These are phyloP conservation scores for Cyberlindnera bimundalis DNA, from an alignment of 805 yeast species.

Conservation along the genomic window DNA sequence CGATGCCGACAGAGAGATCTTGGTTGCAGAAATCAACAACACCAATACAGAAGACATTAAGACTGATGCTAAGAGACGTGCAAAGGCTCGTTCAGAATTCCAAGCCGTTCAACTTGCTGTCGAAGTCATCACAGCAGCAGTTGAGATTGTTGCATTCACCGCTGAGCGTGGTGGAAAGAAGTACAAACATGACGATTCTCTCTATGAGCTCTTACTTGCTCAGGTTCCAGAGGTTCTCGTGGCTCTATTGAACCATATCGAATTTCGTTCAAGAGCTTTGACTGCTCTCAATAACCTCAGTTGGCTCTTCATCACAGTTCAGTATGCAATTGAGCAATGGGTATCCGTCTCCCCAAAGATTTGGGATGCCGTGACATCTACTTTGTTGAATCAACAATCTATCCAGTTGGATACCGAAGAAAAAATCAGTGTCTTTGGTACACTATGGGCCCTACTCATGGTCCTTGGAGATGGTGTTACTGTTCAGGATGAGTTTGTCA, in stretches of 20 bases:
- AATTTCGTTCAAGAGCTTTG: conserved; percentile 52
- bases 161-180: conserved; percentile 11
- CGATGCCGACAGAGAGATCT: conserved; percentile 29
- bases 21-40: conserved; percentile 32
- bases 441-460: conserved; percentile 41
- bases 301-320: conserved; percentile 43
- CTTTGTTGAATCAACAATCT: conserved; percentile 2
- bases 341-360: conserved; percentile 8
- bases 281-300: conserved; percentile 68
- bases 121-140: conserved; percentile 72
- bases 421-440: conserved; percentile 37
- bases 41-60: conserved; percentile 28
- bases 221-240: conserved; percentile 35
- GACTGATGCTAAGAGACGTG: conserved; percentile 38
- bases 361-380: conserved; percentile 14
- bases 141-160: conserved; percentile 49
- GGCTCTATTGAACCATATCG: conserved; percentile 39
- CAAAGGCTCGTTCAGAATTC: conserved; percentile 46
- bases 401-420: conserved; percentile 28
- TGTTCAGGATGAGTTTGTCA: conserved; percentile 29
- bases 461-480: conserved; percentile 21
- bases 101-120: conserved; percentile 67
- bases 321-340: conserved; percentile 18
- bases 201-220: conserved; percentile 18
- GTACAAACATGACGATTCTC: conserved; percentile 8